Base-by-base conservation (phyloP, 1,284 basidiomycete genomes). In the Cryptococcus sp. region DNA sequence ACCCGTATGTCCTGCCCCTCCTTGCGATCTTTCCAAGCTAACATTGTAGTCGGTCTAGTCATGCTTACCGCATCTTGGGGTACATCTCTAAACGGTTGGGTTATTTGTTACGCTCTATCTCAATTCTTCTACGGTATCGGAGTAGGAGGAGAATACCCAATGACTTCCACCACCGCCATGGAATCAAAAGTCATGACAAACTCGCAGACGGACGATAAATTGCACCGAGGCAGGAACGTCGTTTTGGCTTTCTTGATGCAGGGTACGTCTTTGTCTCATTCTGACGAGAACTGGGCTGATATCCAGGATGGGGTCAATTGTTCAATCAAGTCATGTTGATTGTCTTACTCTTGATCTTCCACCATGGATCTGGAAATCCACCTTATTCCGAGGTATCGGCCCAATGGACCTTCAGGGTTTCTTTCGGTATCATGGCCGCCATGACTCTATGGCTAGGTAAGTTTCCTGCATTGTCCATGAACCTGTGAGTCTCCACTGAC, bases 11-110 rank as follows among this genome's bases (percentile, higher is more conserved):
- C 24, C 14, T 45, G 23, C 22, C 18, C 21, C 34, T 7, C n/a
- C n/a, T n/a, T 4, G 34, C 37, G 36, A 5, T 13, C 22, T 28
- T 3, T 31, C 40, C 16, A 13, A 50, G 36, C 37, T n/a, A n/a
- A n/a, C n/a, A n/a, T n/a, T 21, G 10, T 42, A 52, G 60, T 81
- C 46, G 79, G 78, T 53, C 73, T 79, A 48, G 63, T 80, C 62
- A 79, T 81, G 77, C 74, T 81, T 44, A 80, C 78, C 19, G 76
- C 77, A 16, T 77, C 78, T 57, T 81, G 80, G 80, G 79, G 78
- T 23, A 73, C 67, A 4, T 60, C 67, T 19, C 70, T 80, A 49
- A 73, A 80, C 55, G 79, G 78, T n/a, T 81, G 79, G 79, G 76
- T 81, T 53, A 79, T 80, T 67, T 78, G 75, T 60, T 81, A 80